These are phyloP conservation scores for Coemansia asiatica DNA, from an alignment of 192 early-diverging fungal species.

Conservation along the genomic window DNA sequence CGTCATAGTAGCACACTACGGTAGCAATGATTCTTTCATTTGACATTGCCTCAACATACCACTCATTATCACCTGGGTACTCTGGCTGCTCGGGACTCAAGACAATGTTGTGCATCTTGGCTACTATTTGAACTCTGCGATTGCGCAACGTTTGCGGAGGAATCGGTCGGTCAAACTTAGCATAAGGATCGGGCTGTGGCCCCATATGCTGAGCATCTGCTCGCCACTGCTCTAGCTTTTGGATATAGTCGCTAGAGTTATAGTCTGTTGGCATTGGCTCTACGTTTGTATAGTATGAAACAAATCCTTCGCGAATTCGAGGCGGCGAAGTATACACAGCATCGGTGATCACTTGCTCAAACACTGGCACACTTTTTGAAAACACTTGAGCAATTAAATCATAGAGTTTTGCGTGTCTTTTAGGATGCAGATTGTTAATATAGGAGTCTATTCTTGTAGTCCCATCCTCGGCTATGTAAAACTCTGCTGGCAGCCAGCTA, in stretches of 20 bases:
- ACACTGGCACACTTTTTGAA: conserved; percentile 56
- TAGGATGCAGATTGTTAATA: conserved; percentile 68
- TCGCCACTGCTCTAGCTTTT: conserved; percentile 11
- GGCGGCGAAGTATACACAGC: not conserved
- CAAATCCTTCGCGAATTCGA: not conserved
- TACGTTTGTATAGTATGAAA: not conserved
- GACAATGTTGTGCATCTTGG: conserved; percentile 63
- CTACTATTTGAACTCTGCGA: conserved; percentile 52
- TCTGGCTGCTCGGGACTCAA: conserved; percentile 59
- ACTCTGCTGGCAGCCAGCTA: conserved; percentile 67
- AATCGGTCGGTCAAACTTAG: not conserved
- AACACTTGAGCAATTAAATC: conserved; percentile 40
- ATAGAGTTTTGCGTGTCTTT: conserved; percentile 48
- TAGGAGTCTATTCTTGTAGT: conserved; percentile 51
- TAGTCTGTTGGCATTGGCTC: not conserved
- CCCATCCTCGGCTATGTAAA: conserved; percentile 46
- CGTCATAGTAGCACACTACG: conserved; percentile 62
- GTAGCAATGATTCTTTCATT: conserved; percentile 65
- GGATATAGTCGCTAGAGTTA: conserved; percentile 2
- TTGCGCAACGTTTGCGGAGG: conserved; percentile 10
- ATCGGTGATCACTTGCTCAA: conserved; percentile 50
- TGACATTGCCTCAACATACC: conserved; percentile 66
- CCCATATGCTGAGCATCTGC: not conserved
- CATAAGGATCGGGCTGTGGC: conserved; percentile 15
- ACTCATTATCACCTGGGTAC: conserved; percentile 43